Conservation (phyloP, 2,329 filamentous ascomycete genomes). For the Lecanicillium sp. region DNA sequence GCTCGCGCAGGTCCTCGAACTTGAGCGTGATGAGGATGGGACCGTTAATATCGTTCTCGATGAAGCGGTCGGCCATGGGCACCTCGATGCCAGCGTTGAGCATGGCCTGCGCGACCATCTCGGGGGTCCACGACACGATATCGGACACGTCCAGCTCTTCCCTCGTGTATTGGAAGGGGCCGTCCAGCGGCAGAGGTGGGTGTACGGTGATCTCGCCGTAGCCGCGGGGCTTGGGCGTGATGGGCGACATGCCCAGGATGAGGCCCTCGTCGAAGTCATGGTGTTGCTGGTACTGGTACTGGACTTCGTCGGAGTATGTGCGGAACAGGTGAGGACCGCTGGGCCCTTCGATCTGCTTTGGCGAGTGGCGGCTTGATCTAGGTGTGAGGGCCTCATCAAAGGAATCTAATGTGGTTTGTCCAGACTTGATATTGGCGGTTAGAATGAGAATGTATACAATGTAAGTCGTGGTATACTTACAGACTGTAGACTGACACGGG, state of each 20-base stretch:
- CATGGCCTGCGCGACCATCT: slow-evolving; percentile 83
- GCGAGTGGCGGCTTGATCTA: slow-evolving; percentile 54
- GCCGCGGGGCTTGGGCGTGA: slow-evolving; percentile 56
- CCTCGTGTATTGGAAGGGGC: slow-evolving; percentile 51
- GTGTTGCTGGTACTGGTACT: slow-evolving; percentile 29
- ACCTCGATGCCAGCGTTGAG: slow-evolving; percentile 73
- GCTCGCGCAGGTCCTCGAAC: slow-evolving; percentile 78
- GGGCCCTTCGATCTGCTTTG: slow-evolving; percentile 69
- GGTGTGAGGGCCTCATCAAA: slow-evolving; percentile 81
- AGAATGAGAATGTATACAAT: slow-evolving; percentile 11
- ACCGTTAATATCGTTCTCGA: slow-evolving; percentile 88
- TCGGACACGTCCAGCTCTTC: slow-evolving; percentile 52
- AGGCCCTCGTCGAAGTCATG: slow-evolving; percentile 40
- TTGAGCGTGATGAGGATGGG: slow-evolving; percentile 83
- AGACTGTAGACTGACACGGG: slow-evolving; percentile 62
- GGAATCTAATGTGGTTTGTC: slow-evolving; percentile 69
- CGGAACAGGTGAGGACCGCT: slow-evolving; percentile 83
- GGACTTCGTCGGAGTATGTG: slow-evolving; percentile 44
- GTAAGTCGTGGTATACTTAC: slow-evolving; percentile 42
- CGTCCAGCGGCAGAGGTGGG: slow-evolving; percentile 29
- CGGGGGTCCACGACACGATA: slow-evolving; percentile 63
- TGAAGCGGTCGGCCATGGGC: slow-evolving; percentile 73
- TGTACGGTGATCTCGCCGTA: slow-evolving; percentile 23
- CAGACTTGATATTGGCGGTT: slow-evolving; percentile 16
- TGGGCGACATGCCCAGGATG: slow-evolving; percentile 63